Evolutionary conservation across 1,284 basidiomycete species (phyloP).

Genomic region (Melanopsichium pennsylvanicum): DNA sequence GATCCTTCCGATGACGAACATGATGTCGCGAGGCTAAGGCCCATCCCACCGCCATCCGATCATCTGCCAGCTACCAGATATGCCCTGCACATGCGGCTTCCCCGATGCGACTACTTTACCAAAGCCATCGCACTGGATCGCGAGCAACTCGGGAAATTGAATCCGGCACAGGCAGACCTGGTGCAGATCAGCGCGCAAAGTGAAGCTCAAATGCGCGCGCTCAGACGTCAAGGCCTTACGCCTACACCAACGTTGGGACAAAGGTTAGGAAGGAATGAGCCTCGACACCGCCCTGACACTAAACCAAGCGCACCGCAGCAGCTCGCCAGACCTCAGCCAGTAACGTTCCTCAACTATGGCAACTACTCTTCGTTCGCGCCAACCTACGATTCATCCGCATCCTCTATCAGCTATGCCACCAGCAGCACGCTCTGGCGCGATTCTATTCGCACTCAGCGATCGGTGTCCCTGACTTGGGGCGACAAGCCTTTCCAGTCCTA

Average conservation of each 20-base stretch:
- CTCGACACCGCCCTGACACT: conserved; percentile 19
- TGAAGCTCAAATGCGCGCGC: conserved; percentile 22
- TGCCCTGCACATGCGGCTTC: conserved; percentile 62
- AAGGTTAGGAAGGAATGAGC: conserved; percentile 19
- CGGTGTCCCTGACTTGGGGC: conserved; percentile 28
- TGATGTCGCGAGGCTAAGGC: not conserved
- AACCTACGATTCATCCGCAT: conserved; percentile 50
- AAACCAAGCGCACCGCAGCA: conserved; percentile 12
- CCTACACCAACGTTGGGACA: conserved; percentile 41
- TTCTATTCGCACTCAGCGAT: conserved; percentile 7
- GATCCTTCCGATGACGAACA: not conserved
- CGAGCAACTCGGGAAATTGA: conserved; percentile 21
- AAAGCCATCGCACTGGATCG: conserved; percentile 46
- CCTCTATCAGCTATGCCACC: conserved; percentile 33
- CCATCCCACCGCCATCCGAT: not conserved
- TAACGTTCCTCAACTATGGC: conserved; percentile 55
- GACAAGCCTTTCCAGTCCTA: conserved; percentile 6
- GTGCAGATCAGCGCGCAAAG: conserved; percentile 50
- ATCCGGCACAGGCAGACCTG: conserved; percentile 52
- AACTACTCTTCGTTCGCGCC: conserved; percentile 57
- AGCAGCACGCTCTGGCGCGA: conserved; percentile 30
- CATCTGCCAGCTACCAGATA: conserved; percentile 26
- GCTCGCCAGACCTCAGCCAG: conserved; percentile 19
- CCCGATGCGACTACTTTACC: conserved; percentile 61
- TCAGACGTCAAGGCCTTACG: conserved; percentile 24